These are phyloP conservation scores for Aspergillus persii DNA, from an alignment of 2,329 filamentous ascomycete genomes.

Conservation along the genomic window DNA sequence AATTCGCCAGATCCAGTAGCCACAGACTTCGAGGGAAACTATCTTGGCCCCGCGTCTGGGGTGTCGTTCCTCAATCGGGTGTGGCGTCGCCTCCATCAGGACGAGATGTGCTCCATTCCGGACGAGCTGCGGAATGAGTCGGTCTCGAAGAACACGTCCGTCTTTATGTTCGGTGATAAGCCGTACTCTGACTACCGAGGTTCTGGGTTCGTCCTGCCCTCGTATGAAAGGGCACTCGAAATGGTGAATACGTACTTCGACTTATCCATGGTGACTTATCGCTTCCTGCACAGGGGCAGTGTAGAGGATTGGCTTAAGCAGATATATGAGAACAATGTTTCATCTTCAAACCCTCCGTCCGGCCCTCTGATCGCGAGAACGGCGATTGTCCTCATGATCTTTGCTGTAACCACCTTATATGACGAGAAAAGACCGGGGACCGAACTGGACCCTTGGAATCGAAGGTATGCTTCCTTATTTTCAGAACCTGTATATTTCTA, in stretches of 20 bases:
- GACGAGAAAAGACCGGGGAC: slow-evolving; percentile 41
- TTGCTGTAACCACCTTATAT: slow-evolving; percentile 50
- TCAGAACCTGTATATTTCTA: background rate
- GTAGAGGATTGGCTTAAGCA: slow-evolving; percentile 49
- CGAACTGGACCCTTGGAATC: slow-evolving; percentile 21
- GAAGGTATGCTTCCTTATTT: slow-evolving; percentile 23
- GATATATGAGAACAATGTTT: slow-evolving; percentile 40
- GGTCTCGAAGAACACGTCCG: slow-evolving; percentile 41
- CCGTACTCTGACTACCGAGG: slow-evolving; percentile 44
- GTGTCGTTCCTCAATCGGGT: slow-evolving; percentile 62
- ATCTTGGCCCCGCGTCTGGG: slow-evolving; percentile 54
- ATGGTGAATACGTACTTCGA: slow-evolving; percentile 58
- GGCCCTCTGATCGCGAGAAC: slow-evolving; percentile 46
- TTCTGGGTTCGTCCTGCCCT: slow-evolving; percentile 38
- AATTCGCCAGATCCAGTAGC: slow-evolving; percentile 48
- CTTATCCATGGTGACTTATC: slow-evolving; percentile 59
- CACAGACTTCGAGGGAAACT: slow-evolving; percentile 55
- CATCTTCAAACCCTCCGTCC: slow-evolving; percentile 36
- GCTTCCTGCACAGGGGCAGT: slow-evolving; percentile 56
- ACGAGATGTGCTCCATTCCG: slow-evolving; percentile 42
- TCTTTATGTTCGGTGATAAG: slow-evolving; percentile 53
- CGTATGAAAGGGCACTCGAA: slow-evolving; percentile 40
- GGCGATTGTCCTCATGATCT: slow-evolving; percentile 49
- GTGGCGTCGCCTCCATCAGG: slow-evolving; percentile 63
- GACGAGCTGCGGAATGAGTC: slow-evolving; percentile 29